A percentile compares a stretch with the other conserved stretches of the same genome.
These are phyloP conservation scores for Fonsecaea pugnacius DNA, from an alignment of 2,329 filamentous ascomycete species.

Conservation along the genomic window DNA sequence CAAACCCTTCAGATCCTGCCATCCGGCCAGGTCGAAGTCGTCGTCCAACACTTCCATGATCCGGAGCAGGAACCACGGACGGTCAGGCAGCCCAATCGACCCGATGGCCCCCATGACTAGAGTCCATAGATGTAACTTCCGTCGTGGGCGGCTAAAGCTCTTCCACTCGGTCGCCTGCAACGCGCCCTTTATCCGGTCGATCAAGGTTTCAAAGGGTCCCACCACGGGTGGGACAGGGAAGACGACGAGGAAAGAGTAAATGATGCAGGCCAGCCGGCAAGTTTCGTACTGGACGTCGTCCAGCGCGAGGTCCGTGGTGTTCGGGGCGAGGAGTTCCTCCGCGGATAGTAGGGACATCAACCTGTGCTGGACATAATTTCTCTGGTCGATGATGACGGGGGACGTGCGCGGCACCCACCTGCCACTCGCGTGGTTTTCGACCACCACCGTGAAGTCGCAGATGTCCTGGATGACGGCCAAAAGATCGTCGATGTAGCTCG, in stretches of 20 bases:
- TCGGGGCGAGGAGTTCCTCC: slow-evolving; percentile 29
- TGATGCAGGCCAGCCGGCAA: slow-evolving; percentile 42
- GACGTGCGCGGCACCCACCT: slow-evolving; percentile 31
- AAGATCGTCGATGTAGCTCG: slow-evolving; percentile 33
- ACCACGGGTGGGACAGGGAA: slow-evolving; percentile 47
- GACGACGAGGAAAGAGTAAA: slow-evolving; percentile 46
- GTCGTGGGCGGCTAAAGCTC: slow-evolving; percentile 28
- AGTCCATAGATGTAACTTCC: slow-evolving; percentile 43
- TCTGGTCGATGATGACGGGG: slow-evolving; percentile 44
- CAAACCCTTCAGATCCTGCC: slow-evolving; percentile 9
- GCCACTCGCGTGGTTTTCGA: slow-evolving; percentile 36
- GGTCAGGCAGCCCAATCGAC: slow-evolving; percentile 39
- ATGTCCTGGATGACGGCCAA: slow-evolving; percentile 42
- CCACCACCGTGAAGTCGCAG: slow-evolving; percentile 40
- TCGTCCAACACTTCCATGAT: slow-evolving; percentile 11
- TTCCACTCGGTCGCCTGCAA: slow-evolving; percentile 35
- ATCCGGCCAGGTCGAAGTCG: neutral
- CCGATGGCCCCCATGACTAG: slow-evolving; percentile 46
- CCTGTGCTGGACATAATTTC: slow-evolving; percentile 46
- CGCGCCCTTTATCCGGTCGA: slow-evolving; percentile 38
- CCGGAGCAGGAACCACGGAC: slow-evolving; percentile 42
- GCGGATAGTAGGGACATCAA: slow-evolving; percentile 41
- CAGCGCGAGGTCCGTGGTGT: slow-evolving; percentile 29
- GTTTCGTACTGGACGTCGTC: slow-evolving; percentile 40
- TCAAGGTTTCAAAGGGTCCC: slow-evolving; percentile 41